Conservation (phyloP, 2,329 filamentous ascomycete genomes). For the Plectosphaerella plurivora region DNA sequence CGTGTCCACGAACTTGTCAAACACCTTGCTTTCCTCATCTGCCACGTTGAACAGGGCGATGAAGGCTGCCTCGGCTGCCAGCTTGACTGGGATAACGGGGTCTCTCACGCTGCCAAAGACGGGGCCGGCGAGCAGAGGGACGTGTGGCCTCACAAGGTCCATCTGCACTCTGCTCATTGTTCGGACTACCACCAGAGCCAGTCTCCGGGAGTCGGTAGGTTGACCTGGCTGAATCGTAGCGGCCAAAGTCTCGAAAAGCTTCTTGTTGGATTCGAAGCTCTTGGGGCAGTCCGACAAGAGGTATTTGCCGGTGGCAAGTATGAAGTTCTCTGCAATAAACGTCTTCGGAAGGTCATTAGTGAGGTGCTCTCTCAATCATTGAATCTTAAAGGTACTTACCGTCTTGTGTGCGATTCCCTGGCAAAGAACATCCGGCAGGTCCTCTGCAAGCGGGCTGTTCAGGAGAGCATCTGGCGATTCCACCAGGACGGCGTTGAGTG, state of each 20-base stretch:
- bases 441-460: conserved; percentile 61
- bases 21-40: conserved; percentile 78
- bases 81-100: conserved; percentile 87
- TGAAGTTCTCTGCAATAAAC: conserved; percentile 83
- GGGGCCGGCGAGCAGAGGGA: conserved; percentile 72
- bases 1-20: conserved; percentile 82
- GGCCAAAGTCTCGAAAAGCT: conserved; percentile 75
- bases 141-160: conserved; percentile 76
- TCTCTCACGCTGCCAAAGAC: conserved; percentile 90
- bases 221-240: conserved; percentile 71
- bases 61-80: conserved; percentile 92
- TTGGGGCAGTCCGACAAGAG: conserved; percentile 66
- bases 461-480: conserved; percentile 72
- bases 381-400: conserved; percentile 43
- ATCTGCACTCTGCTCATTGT: conserved; percentile 77
- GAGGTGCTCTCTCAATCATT: not conserved
- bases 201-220: conserved; percentile 75
- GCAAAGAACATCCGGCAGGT: conserved; percentile 71
- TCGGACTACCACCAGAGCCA: conserved; percentile 82
- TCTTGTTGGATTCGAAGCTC: conserved; percentile 71
- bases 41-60: conserved; percentile 86
- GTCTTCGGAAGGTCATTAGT: conserved; percentile 41
- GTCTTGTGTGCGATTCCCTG: conserved; percentile 74
- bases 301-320: conserved; percentile 88
- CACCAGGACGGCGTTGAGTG: conserved; percentile 81